Percentiles rank a stretch among this genome's conserved stretches.
These are phyloP conservation scores for Aspergillus asperescens DNA, from an alignment of 495 filamentous ascomycete species.

Conservation along the genomic window DNA sequence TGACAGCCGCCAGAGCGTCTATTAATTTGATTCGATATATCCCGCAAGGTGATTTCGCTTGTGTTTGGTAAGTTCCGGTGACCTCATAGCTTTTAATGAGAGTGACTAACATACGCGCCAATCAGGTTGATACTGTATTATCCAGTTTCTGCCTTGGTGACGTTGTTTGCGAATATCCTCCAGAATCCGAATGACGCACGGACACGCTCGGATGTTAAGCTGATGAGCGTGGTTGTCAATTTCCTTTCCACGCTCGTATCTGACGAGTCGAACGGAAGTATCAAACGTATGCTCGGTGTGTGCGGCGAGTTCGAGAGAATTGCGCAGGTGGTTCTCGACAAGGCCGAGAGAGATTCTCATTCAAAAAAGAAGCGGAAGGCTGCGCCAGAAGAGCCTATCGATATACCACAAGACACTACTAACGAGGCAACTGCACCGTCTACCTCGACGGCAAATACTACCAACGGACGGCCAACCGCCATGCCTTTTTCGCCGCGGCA, in stretches of 20 bases:
- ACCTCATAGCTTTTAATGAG: constrained; percentile 10
- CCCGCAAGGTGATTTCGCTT: constrained; percentile 87
- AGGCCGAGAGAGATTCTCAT: constrained; percentile 73
- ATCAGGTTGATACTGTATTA: constrained; percentile 92
- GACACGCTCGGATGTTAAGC: constrained; percentile 77
- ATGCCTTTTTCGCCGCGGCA: constrained; percentile 33
- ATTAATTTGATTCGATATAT: constrained; percentile 95
- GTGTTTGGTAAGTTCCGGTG: constrained; percentile 74
- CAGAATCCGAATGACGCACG: constrained; percentile 91
- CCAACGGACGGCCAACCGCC: constrained; percentile 26
- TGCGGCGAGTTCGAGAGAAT: constrained; percentile 95
- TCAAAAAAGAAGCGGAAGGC: constrained; percentile 74
- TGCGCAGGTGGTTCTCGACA: constrained; percentile 85
- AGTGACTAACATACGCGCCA: constrained; percentile 8
- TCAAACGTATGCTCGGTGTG: constrained; percentile 87
- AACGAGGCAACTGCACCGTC: constrained; percentile 24
- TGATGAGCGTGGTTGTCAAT: constrained; percentile 89
- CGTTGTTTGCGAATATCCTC: constrained; percentile 92
- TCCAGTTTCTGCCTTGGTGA: constrained; percentile 91
- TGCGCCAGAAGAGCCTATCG: constrained; percentile 39
- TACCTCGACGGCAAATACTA: constrained; percentile 19
- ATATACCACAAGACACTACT: constrained; percentile 17
- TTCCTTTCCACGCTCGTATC: constrained; percentile 77
- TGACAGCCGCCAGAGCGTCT: constrained; percentile 84
- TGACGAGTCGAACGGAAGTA: constrained; percentile 73